Conservation (phyloP, 2,329 filamentous ascomycete genomes). For the Aureobasidium sp. region DNA sequence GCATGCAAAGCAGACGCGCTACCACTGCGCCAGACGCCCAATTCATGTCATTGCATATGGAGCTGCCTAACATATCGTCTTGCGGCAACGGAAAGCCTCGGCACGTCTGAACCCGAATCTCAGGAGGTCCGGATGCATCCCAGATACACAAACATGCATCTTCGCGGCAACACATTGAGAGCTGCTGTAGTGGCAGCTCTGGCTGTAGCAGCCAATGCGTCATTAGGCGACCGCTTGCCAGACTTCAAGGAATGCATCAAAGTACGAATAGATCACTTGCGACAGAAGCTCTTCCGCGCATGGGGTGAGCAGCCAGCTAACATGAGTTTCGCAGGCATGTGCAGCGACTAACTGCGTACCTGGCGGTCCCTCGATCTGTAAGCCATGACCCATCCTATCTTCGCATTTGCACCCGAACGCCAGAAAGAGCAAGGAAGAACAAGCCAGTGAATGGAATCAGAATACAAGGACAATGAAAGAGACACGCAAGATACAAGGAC, state of each 20-base stretch:
- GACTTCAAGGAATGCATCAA: slow-evolving; percentile 83
- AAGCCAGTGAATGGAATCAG: not conserved
- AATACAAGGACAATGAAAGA: not conserved
- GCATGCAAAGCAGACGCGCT: slow-evolving; percentile 13
- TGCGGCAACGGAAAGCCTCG: not conserved
- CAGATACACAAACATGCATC: slow-evolving; percentile 6
- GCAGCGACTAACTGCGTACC: slow-evolving; percentile 67
- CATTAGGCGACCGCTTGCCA: slow-evolving; percentile 72
- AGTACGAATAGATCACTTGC: slow-evolving; percentile 41
- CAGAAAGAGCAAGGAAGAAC: not conserved
- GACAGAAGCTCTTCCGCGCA: not conserved
- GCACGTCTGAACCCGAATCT: not conserved
- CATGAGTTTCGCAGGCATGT: slow-evolving; percentile 55
- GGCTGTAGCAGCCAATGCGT: slow-evolving; percentile 46
- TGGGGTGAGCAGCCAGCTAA: slow-evolving; percentile 15
- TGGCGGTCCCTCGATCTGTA: slow-evolving; percentile 63
- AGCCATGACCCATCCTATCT: slow-evolving; percentile 25
- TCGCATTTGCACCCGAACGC: not conserved
- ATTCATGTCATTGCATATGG: too few relatives aligned
- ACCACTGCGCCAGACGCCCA: slow-evolving; percentile 4
- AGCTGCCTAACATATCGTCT: too few relatives aligned
- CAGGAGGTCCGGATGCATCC: not conserved
- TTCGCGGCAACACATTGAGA: not conserved
- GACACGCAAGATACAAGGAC: not conserved
- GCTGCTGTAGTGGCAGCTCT: slow-evolving; percentile 10